phyloP scores from a whole-genome alignment of 768 basidiomycete species.

The Neoboletus brunneissimus region DNA sequence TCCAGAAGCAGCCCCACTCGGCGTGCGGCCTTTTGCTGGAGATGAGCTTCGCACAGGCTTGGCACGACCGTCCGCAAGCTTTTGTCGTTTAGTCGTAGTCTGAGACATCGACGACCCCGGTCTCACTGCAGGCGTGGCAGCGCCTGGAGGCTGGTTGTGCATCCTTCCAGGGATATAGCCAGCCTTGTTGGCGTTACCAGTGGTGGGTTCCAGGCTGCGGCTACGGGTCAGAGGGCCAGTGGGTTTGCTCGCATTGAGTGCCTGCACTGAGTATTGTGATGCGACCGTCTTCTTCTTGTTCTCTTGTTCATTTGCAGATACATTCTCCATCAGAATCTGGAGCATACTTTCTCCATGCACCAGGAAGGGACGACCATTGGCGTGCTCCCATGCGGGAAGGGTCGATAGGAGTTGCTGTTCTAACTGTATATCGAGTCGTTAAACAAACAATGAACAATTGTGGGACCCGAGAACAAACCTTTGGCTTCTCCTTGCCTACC shows the following conservation, averaged over 20 bases:
- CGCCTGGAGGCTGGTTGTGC: conserved; percentile 26
- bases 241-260: conserved; percentile 21
- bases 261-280: conserved; percentile 33
- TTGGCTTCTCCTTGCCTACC: conserved; percentile 88
- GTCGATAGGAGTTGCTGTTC: conserved; percentile 79
- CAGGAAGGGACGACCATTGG: conserved; percentile 69
- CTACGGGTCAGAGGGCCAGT: conserved; percentile 22
- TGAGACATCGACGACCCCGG: conserved; percentile 41
- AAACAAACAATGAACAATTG: not conserved
- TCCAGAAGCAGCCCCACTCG: conserved; percentile 19
- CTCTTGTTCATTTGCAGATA: conserved; percentile 76
- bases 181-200: conserved; percentile 11
- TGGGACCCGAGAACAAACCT: conserved; percentile 44
- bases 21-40: conserved; percentile 29
- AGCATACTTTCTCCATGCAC: conserved; percentile 83
- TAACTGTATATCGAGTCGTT: conserved; percentile 57
- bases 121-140: conserved; percentile 64
- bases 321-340: conserved; percentile 69
- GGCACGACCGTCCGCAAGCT: conserved; percentile 42
- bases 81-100: conserved; percentile 60
- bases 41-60: conserved; percentile 23
- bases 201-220: conserved; percentile 27
- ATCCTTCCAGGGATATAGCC: conserved; percentile 32
- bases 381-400: conserved; percentile 86
- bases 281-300: conserved; percentile 56